Percentiles rank a stretch among this genome's conserved stretches.
phyloP scores from a whole-genome alignment of 208 protist genomes.

The Leishmania martiniquensis region DNA sequence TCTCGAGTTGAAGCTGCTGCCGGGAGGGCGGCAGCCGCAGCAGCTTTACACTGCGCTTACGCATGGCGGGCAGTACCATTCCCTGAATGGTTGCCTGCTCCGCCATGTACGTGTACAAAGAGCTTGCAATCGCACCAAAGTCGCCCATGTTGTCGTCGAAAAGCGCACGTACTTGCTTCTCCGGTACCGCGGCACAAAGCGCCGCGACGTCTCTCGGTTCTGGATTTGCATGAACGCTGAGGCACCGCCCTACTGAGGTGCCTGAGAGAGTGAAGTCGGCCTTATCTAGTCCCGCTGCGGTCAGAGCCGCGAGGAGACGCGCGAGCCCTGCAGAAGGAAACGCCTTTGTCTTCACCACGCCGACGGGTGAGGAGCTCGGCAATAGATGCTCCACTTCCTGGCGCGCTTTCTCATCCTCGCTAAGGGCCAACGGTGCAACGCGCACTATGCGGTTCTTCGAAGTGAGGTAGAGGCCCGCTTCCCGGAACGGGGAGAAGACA shows the following conservation, averaged over 20 bases:
- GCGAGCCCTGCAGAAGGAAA: background rate
- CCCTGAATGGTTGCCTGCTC: constrained; percentile 10
- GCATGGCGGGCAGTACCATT: background rate
- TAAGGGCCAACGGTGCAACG: constrained; percentile 5
- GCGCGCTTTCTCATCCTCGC: constrained; percentile 4
- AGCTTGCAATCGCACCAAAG: background rate
- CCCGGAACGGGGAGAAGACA: constrained; percentile 6
- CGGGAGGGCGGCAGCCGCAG: constrained; percentile 3
- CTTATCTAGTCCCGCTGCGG: constrained; percentile 1
- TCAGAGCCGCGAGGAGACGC: background rate
- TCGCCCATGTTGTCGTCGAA: constrained; percentile 4
- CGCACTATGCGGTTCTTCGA: constrained; percentile 9
- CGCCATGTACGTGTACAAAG: constrained; percentile 4
- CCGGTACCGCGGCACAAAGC: background rate
- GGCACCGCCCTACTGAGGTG: background rate
- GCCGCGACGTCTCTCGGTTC: constrained; percentile 2
- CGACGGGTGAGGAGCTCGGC: background rate
- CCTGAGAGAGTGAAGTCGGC: background rate
- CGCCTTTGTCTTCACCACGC: background rate
- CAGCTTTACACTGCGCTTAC: background rate
- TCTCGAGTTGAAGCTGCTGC: background rate
- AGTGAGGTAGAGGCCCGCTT: constrained; percentile 19
- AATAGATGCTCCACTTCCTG: constrained; percentile 18
- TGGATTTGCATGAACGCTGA: background rate
- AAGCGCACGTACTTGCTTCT: background rate